Evolutionary conservation across 2,329 filamentous ascomycete genomes (phyloP).

Genomic region (Cladobotryum mycophilum): DNA sequence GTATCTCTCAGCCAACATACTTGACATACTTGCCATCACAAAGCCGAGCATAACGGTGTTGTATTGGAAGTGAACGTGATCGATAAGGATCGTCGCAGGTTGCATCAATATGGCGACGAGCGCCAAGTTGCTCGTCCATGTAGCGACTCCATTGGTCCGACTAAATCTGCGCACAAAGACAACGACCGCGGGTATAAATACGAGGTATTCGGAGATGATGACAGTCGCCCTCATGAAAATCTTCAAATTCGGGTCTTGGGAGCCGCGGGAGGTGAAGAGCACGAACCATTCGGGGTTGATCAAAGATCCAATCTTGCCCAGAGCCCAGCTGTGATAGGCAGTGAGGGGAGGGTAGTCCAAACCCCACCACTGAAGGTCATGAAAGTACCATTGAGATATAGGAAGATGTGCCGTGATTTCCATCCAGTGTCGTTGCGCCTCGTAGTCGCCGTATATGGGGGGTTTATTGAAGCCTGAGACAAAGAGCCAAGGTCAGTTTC

Average conservation of each 20-base stretch:
- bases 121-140: constrained; percentile 78
- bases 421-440: constrained; percentile 99
- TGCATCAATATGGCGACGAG: constrained; percentile 89
- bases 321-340: constrained; percentile 95
- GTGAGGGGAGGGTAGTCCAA: constrained; percentile 96
- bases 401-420: constrained; percentile 87
- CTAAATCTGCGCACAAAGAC: constrained; percentile 81
- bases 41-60: constrained; percentile 98
- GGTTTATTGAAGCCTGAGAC: constrained; percentile 65
- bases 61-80: constrained; percentile 96
- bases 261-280: constrained; percentile 73
- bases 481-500: background rate
- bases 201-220: constrained; percentile 81
- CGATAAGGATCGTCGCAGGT: constrained; percentile 81
- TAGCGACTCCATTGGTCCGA: constrained; percentile 66
- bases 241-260: constrained; percentile 74
- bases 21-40: constrained; percentile 78
- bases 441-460: constrained; percentile 94
- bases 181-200: constrained; percentile 78
- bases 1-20: constrained; percentile 75
- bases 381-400: constrained; percentile 94
- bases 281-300: constrained; percentile 85
- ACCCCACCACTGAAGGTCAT: constrained; percentile 96
- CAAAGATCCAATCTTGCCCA: constrained; percentile 74
- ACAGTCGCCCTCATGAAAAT: constrained; percentile 95